Base-by-base conservation (phyloP, 805 yeast genomes). In the Metschnikowia kunwiensis region DNA sequence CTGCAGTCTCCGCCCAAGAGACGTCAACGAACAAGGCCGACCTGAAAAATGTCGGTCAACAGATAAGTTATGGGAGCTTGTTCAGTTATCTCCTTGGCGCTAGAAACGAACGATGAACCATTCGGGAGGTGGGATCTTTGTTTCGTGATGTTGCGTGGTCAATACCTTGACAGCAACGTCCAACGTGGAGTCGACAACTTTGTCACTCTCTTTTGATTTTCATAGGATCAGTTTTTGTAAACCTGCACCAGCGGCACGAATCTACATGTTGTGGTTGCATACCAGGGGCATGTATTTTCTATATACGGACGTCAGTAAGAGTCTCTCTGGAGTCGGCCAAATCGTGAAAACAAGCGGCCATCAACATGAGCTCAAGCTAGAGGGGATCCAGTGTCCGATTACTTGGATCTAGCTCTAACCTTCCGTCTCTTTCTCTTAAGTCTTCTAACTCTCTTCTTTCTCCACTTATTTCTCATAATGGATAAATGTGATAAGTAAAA, bases 391-490 rank as follows among this genome's bases (percentile, higher is more conserved):
- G 38, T 35, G 68, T 65, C 68, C 83, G 85, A 78, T 84, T 84
- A 86, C 82, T 86, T 86, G 80, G 96, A 86, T 86, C 97, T 88
- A 77, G 97, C 97, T 86, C 97, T 87, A 68, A 91, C 96, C 96
- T 91, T 91, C 97, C 97, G 96, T 85, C 97, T 86, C 95, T 91
- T 91, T 82, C 97, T 87, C 86, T 91, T 91, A 72, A 91, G 86
- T 86, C 97, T 87, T 86, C 97, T 89, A 75, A 85, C 95, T 89
- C 97, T 91, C 95, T 91, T 91, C 86, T 91, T 91, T 86, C 96
- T 91, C 97, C 97, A 89, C 85, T 89, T 89, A 77, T 85, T 82
- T 82, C 95, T 84, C 95, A 85, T 85, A 63, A 65, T 61, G 59
- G 64, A 60, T 53, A 52, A 51, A 56, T 47, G 53, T 50, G 45